A percentile compares a stretch with the other conserved stretches of the same genome.
phyloP scores from a whole-genome alignment of 345 rosid species.

The Salix arbutifolia region DNA sequence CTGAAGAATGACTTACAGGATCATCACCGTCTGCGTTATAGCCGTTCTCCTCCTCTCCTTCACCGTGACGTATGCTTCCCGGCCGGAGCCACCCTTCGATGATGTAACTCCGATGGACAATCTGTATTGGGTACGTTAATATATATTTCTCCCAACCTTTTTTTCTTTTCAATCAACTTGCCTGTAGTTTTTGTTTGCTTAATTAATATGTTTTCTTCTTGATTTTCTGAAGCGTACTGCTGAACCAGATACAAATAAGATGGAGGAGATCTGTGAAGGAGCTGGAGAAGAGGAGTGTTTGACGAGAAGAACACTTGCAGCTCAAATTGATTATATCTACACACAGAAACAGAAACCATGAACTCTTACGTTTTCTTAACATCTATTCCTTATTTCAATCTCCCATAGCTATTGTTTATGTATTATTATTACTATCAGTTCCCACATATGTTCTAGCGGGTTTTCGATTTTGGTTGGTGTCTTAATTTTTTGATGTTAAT shows the following conservation, averaged over 20 bases:
- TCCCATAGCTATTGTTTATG: too few relatives aligned
- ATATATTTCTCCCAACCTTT: not conserved
- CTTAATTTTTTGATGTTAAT: too few relatives aligned
- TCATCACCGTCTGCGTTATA: constrained; percentile 16
- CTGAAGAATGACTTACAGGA: constrained; percentile 17
- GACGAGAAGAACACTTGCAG: constrained; percentile 24
- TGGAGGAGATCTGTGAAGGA: constrained; percentile 21
- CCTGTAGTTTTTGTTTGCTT: too few relatives aligned
- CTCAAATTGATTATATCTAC: constrained; percentile 24
- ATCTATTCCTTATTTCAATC: too few relatives aligned
- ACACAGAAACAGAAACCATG: constrained; percentile 22
- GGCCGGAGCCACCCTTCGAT: constrained; percentile 14
- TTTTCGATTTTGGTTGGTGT: too few relatives aligned
- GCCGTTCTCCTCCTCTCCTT: constrained; percentile 20
- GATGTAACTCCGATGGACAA: not conserved
- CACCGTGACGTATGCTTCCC: constrained; percentile 15
- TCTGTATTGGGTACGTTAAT: not conserved
- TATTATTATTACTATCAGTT: too few relatives aligned
- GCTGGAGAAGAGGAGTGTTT: constrained; percentile 23
- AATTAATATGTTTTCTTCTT: not conserved
- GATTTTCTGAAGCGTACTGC: not conserved
- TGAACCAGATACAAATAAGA: too few relatives aligned
- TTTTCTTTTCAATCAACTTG: too few relatives aligned
- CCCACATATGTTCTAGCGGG: too few relatives aligned
- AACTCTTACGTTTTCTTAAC: not conserved